Evolutionary conservation across 2,329 filamentous ascomycete species (phyloP), one percentile per base, ranked within the genome.

Genomic region (Parafenestella ontariensis): DNA sequence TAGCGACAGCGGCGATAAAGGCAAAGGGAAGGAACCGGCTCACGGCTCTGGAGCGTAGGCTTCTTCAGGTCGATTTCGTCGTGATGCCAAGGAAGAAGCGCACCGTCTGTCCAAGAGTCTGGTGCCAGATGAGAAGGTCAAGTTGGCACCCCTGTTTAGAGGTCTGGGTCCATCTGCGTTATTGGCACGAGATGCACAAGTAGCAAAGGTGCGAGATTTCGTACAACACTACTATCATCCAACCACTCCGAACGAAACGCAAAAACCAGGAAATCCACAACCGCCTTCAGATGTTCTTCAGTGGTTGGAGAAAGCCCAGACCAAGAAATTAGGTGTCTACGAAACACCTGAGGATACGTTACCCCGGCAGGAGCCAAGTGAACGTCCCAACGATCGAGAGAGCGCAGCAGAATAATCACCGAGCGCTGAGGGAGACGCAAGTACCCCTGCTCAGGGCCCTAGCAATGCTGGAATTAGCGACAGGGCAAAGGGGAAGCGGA

Each of bases 11-110:
- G 52, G 41, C 9, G 41, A 64, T 10, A 65, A 53, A 33, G 58
- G 49, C 3, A 69, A 65, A 43, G 66, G 60, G 10, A 66, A 62
- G 46, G 68, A 70, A 24, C 24, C 23, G 10, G 43, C 41, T 13
- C 28, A 56, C 21, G 44, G 40, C 34, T 36, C 44, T 51, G 49
- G 49, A 40, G 41, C 48, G 28, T 57, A 57, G 42, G 40, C 31
- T 15, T 20, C 9, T 20, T n/a, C 26, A 28, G 23, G 24, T 13
- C 26, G 15, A 24, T 29, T 15, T 2, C 17, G 13, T 8, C 8
- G 15, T 42, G 23, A 20, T 17, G 24, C 41, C 7, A 29, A 9
- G 8, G n/a, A 26, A 29, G 6, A 20, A 28, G 15, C 15, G 8
- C 23, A 17, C 13, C 15, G 17, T 18, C n/a, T 17, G n/a, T 11